Evolutionary conservation across 169 alveolate species (phyloP).

Genomic region (Babesia bigemina): DNA sequence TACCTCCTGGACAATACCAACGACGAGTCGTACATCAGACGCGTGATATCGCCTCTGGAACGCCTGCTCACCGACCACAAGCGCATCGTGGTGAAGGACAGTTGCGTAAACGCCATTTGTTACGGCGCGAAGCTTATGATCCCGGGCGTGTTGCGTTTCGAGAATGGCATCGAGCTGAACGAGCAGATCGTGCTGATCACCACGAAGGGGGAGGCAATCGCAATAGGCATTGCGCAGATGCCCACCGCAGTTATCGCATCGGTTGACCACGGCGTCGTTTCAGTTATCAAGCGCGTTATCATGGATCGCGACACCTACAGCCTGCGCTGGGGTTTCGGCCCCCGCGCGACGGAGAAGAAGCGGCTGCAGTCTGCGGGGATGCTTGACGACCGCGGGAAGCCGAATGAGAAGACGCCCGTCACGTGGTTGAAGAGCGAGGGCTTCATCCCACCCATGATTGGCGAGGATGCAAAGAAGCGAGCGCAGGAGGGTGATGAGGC

Average conservation of each 20-base stretch:
- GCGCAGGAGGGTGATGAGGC: conserved; percentile 38
- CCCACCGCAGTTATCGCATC: conserved; percentile 98
- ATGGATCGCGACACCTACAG: conserved; percentile 99
- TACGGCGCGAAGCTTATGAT: conserved; percentile 99
- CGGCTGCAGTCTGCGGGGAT: conserved; percentile 94
- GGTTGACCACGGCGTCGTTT: conserved; percentile 99
- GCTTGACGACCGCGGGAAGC: conserved; percentile 93
- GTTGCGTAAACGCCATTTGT: conserved; percentile 98
- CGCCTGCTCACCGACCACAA: conserved; percentile 92
- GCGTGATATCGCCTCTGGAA: conserved; percentile 97
- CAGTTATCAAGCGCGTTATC: conserved; percentile 98
- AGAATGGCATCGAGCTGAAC: conserved; percentile 94
- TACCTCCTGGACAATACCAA: conserved; percentile 90
- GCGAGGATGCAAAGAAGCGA: conserved; percentile 71
- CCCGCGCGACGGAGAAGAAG: conserved; percentile 97
- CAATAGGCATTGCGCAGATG: conserved; percentile 99
- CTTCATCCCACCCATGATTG: conserved; percentile 80
- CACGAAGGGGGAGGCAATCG: conserved; percentile 99
- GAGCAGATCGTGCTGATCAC: conserved; percentile 97
- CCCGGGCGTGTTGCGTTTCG: conserved; percentile 99
- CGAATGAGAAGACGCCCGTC: conserved; percentile 92
- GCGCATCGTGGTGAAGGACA: conserved; percentile 98
- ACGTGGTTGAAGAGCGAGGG: conserved; percentile 91
- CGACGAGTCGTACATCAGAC: conserved; percentile 96
- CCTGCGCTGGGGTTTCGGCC: conserved; percentile 99